These are phyloP conservation scores for Ochromonas danica DNA, from an alignment of 108 stramenopile species.

Conservation along the genomic window DNA sequence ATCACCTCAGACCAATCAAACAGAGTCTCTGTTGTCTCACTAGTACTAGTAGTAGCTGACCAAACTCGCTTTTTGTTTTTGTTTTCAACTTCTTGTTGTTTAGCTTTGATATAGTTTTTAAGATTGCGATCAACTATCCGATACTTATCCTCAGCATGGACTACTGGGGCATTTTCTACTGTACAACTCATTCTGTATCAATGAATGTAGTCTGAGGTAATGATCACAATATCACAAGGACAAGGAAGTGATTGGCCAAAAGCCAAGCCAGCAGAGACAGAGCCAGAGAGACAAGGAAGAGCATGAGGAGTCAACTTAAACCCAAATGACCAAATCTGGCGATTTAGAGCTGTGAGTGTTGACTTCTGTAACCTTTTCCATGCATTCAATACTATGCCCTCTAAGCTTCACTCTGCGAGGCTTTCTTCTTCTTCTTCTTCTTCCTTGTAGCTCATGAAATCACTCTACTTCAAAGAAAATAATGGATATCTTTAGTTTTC, in stretches of 20 bases:
- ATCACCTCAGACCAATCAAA: slow-evolving; percentile 15
- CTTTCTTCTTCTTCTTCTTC: slow-evolving; percentile 16
- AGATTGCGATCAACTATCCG: slow-evolving; percentile 15
- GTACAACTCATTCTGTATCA: slow-evolving; percentile 16
- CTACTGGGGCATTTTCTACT: slow-evolving; percentile 15
- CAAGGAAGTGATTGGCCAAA: slow-evolving; percentile 15
- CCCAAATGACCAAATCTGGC: slow-evolving; percentile 14
- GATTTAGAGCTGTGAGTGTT: slow-evolving; percentile 15
- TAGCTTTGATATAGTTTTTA: slow-evolving; percentile 17
- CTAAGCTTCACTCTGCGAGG: slow-evolving; percentile 13
- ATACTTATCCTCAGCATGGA: slow-evolving; percentile 15
- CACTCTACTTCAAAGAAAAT: slow-evolving; percentile 17
- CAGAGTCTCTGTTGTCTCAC: slow-evolving; percentile 14
- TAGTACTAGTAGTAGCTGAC: slow-evolving; percentile 15
- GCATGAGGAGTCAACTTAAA: slow-evolving; percentile 15
- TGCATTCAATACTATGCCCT: slow-evolving; percentile 15
- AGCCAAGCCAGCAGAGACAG: slow-evolving; percentile 13
- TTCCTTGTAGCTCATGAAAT: slow-evolving; percentile 16
- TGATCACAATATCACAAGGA: slow-evolving; percentile 16
- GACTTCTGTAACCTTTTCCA: slow-evolving; percentile 15
- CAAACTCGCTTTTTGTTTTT: slow-evolving; percentile 17
- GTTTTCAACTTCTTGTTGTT: slow-evolving; percentile 17
- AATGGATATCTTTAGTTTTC: slow-evolving; percentile 17
- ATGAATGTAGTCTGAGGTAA: slow-evolving; percentile 16
- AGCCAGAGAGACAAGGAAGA: slow-evolving; percentile 14